Evolutionary conservation across 768 basidiomycete species (phyloP).

Genomic region (Roridomyces roridus): DNA sequence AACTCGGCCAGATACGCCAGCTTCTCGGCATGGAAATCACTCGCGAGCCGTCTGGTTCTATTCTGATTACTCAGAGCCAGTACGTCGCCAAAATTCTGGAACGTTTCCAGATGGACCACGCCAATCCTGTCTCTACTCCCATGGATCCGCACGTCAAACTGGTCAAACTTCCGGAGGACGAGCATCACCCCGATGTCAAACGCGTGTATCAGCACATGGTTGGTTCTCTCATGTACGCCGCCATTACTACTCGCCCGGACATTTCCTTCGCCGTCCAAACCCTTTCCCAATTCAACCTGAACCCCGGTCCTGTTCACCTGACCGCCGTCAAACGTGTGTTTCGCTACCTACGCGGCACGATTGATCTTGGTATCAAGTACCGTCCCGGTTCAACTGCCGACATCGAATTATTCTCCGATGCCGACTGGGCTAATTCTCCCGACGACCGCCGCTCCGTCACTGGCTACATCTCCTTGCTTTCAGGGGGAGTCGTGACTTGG

Average conservation of each 20-base stretch:
- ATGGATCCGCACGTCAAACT: conserved; percentile 12
- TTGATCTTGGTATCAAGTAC: neutral
- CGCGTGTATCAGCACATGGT: conserved; percentile 25
- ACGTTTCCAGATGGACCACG: conserved; percentile 6
- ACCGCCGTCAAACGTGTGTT: neutral
- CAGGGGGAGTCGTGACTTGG: too few species aligned
- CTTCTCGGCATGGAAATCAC: conserved; percentile 29
- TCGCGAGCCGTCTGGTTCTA: conserved; percentile 10
- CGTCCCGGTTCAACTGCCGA: neutral
- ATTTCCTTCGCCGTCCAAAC: conserved; percentile 33
- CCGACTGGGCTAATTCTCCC: too few species aligned
- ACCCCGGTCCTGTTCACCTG: neutral
- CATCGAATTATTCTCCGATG: too few species aligned
- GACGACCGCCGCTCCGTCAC: too few species aligned
- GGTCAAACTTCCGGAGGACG: neutral
- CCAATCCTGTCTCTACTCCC: too few species aligned
- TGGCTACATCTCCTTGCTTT: too few species aligned
- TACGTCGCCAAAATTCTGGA: conserved; percentile 20
- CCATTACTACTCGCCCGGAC: conserved; percentile 37
- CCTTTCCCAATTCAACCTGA: conserved; percentile 29
- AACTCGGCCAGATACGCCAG: conserved; percentile 19
- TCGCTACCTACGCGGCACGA: neutral
- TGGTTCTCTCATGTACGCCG: too few species aligned
- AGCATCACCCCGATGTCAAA: conserved; percentile 14
- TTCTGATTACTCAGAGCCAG: conserved; percentile 13